Conservation (phyloP, 139 green algal species). For the Volvox reticuliferus region DNA sequence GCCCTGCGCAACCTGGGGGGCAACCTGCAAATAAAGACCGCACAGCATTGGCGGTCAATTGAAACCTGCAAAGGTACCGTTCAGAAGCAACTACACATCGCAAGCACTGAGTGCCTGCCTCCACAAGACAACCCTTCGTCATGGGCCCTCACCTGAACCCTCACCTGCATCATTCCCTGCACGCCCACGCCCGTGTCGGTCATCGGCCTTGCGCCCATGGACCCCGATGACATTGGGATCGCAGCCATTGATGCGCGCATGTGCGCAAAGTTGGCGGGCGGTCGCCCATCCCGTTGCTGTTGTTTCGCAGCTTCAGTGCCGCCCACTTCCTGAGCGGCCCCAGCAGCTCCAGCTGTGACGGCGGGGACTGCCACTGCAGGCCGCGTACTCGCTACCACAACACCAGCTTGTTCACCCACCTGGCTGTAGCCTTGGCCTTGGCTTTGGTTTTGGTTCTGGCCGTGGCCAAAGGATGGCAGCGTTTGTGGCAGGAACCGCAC, state of each 20-base stretch:
- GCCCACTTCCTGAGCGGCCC: neutral
- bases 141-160: neutral
- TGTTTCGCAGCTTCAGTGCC: neutral
- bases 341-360: neutral
- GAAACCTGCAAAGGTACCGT: too few species aligned
- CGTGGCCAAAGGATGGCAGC: neutral
- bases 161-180: neutral
- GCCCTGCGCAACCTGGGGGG: neutral
- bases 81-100: too few species aligned
- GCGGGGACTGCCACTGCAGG: neutral
- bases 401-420: neutral
- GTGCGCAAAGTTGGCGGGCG: neutral
- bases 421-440: neutral
- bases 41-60: too few species aligned
- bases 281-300: neutral
- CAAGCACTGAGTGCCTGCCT: too few species aligned
- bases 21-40: neutral
- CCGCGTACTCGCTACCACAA: neutral
- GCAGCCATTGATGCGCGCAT: constrained; percentile 3
- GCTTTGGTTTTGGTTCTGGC: neutral
- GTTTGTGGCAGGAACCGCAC: constrained; percentile 1
- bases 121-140: too few species aligned
- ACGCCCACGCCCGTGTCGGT: constrained; percentile 3
- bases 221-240: neutral
- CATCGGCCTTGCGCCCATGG: neutral